Evolutionary conservation across 148 eudicot genomes (phyloP), one percentile per base, ranked within the genome.

Genomic region (Camellia sinensis): DNA sequence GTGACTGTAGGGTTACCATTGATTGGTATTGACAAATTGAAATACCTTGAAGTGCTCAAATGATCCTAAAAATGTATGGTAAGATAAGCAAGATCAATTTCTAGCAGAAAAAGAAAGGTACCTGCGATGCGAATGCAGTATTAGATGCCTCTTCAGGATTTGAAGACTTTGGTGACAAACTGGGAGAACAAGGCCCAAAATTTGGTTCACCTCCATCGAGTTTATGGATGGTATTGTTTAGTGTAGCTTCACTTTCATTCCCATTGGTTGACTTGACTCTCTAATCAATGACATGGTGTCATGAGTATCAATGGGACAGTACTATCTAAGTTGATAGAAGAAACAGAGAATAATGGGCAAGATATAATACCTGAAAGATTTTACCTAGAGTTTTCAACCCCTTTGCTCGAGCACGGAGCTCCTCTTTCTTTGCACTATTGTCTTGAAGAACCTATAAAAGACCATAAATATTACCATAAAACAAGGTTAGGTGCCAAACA

Each of bases 381-480:
- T 90, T 94, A 41, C 99, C 99, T 74, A 97, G 91, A 80, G 92
- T 88, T 82, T 91, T 97, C 83, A 97, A 90, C 52, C 95, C 99
- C 89, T 92, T 94, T 18, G 98, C 99, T 75, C 99, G 89, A 61
- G 87, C 88, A 71, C 97, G 95, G 13, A 94, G 95, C 80, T 97
- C 99, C 87, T 97, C 99, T 85, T 84, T 97, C 83, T 86, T 94
- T 66, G 82, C 93, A 80, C 50, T 89, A 84, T 64, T 92, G 81
- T 97, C 99, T 87, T 94, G 98, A 76, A 97, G 95, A 83, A 92
- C 98, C 99, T 96, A 80, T 67, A 43, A 54, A 78, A 78, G 68
- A 19, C 63, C 63, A 78, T 37, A 71, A 4, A 65, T 44, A 75
- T 67, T 7, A 53, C 63, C 65, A 83, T 82, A 64, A 80, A 75